Conservation (phyloP, 164 flowering plant genomes). For the Annona cherimola region DNA sequence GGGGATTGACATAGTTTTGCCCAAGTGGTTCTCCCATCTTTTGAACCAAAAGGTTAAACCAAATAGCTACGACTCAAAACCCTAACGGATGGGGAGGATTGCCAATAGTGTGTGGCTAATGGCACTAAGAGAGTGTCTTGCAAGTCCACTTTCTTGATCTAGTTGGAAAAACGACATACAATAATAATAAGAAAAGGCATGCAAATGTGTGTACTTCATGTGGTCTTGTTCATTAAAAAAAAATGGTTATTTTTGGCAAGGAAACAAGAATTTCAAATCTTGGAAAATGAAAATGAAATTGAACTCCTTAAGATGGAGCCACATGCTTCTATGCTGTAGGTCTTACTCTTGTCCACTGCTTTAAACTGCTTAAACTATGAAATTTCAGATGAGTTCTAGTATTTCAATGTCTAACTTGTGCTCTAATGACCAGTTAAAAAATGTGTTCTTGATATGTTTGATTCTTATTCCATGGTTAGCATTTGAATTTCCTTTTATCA, state of each 20-base stretch:
- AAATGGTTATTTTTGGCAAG: too few species aligned
- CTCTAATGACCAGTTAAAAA: background rate
- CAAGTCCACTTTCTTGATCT: too few species aligned
- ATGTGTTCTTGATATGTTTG: background rate
- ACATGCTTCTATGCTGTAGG: background rate
- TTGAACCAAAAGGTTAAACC: background rate
- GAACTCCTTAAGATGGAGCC: too few species aligned
- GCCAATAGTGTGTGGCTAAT: background rate
- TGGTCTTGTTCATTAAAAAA: too few species aligned
- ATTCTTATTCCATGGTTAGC: background rate
- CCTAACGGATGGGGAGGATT: background rate
- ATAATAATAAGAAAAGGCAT: too few species aligned
- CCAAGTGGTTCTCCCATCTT: background rate
- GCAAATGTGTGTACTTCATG: too few species aligned
- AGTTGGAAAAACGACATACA: too few species aligned
- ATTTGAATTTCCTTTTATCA: background rate
- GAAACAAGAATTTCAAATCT: too few species aligned
- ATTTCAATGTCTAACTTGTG: background rate
- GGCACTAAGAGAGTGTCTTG: too few species aligned
- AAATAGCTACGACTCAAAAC: background rate
- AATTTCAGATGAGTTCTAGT: background rate
- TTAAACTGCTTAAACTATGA: background rate
- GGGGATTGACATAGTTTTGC: background rate
- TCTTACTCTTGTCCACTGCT: background rate
- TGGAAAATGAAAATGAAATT: too few species aligned